Base-by-base conservation (phyloP, 148 eudicot genomes). In the Cornus florida region DNA sequence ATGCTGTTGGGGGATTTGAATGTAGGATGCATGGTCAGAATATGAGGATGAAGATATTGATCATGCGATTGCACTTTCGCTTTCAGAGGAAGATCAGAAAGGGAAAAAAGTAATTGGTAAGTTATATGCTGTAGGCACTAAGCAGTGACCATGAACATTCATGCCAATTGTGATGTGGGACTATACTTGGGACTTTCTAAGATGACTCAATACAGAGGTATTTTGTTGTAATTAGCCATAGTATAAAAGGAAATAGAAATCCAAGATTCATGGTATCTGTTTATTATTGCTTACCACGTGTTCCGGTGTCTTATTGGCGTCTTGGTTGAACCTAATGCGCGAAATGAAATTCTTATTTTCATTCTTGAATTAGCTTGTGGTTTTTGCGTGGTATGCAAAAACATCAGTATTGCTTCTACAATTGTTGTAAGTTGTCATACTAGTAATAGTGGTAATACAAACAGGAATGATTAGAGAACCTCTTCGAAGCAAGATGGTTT, bases 31-130 rank as follows among this genome's bases (percentile, higher is more conserved):
- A 17, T 86, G 80, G 86, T 83, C 91, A 16, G 96, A 95, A 82
- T 84, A 83, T 81, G 97, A 87, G 75, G 84, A 83, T 71, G 96
- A 95, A 85, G 97, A 95, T 80, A 85, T 95, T 72, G 96, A 93
- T 72, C 89, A 83, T 73, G 98, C 98, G 60, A 93, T 93, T 83
- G 98, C 98, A 81, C 87, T 88, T 76, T 93, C 98, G 74, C 88
- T 93, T 79, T 23, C 72, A n/a, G 85, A 80, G 43, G 83, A 80
- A 83, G 92, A 92, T 85, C 82, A 73, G 24, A 92, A 92, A 86
- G 98, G 94, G 79, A 92, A 94, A 85, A 84, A 87, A 89, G 89
- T 89, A 69, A 80, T 90, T 53, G 97, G 98, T 94, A 84, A 84
- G 93, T 84, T 43, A 35, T 69, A 19, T 71, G 38, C 4, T 39